phyloP scores from a whole-genome alignment of 2,329 filamentous ascomycete species.

The Cladophialophora exuberans region DNA sequence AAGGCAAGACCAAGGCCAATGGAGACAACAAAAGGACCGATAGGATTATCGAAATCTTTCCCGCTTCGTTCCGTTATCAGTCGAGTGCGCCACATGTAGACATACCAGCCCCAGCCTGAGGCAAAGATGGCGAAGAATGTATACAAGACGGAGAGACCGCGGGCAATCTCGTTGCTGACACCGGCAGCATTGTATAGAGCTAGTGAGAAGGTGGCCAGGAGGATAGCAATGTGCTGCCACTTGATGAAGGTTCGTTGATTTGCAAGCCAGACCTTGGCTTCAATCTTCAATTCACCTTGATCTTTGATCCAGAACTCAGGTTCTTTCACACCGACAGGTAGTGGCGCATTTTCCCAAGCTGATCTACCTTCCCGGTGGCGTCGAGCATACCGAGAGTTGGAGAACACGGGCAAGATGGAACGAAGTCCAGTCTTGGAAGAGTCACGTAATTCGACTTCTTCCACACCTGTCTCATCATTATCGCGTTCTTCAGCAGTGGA shows the following conservation, averaged over 20 bases:
- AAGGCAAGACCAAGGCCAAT: conserved; percentile 76
- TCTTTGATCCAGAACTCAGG: conserved; percentile 93
- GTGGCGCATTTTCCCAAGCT: conserved; percentile 49
- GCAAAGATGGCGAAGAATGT: conserved; percentile 80
- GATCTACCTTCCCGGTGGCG: conserved; percentile 44
- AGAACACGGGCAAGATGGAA: conserved; percentile 80
- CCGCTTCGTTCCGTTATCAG: conserved; percentile 87
- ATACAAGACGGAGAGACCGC: conserved; percentile 80
- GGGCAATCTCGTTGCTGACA: conserved; percentile 70
- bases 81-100: conserved; percentile 73
- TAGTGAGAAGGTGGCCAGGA: conserved; percentile 81
- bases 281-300: conserved; percentile 84
- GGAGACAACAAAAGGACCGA: conserved; percentile 83
- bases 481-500: conserved; percentile 48
- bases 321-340: conserved; percentile 87
- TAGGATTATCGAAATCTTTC: conserved; percentile 87
- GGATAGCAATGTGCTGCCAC: conserved; percentile 92
- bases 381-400: conserved; percentile 74
- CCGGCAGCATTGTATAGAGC: conserved; percentile 88
- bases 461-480: conserved; percentile 52
- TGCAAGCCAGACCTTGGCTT: conserved; percentile 97
- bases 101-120: conserved; percentile 82
- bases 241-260: conserved; percentile 99
- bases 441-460: conserved; percentile 32
- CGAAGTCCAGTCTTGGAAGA: conserved; percentile 62